Conservation (phyloP, 176 grass and related monocot species). For the Rhynchospora pubera region DNA sequence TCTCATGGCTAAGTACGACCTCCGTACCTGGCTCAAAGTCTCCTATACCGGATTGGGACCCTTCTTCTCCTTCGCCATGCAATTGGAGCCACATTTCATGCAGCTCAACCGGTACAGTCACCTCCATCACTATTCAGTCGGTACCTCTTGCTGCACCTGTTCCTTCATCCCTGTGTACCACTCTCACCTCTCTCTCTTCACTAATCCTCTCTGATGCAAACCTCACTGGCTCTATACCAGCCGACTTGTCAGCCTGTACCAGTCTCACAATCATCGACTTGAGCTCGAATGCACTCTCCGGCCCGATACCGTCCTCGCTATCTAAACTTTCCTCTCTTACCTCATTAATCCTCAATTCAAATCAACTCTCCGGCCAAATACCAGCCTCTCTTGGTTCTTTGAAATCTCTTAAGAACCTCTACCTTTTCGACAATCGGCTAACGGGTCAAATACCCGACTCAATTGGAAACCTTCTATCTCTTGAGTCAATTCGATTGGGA, state of each 20-base stretch:
- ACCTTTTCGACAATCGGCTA: constrained; percentile 70
- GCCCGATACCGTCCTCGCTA: constrained; percentile 45
- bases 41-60: constrained; percentile 54
- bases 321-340: constrained; percentile 30
- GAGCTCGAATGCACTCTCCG: constrained; percentile 62
- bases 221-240: constrained; percentile 50
- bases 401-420: constrained; percentile 36
- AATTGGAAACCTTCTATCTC: constrained; percentile 48
- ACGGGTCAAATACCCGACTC: constrained; percentile 55
- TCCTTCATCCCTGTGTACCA: constrained; percentile 36
- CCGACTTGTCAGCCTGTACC: constrained; percentile 47
- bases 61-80: constrained; percentile 46
- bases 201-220: constrained; percentile 70
- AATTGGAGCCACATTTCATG: constrained; percentile 73
- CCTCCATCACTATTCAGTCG: constrained; percentile 55
- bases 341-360: constrained; percentile 57
- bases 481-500: constrained; percentile 60
- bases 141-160: constrained; percentile 43
- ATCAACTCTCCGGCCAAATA: constrained; percentile 54
- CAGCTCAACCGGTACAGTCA: constrained; percentile 7
- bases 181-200: constrained; percentile 26
- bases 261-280: constrained; percentile 58
- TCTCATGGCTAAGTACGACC: constrained; percentile 56
- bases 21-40: constrained; percentile 4
- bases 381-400: constrained; percentile 33